Base-by-base conservation (phyloP, 257 asterid species). In the Scutellaria galericulata region DNA sequence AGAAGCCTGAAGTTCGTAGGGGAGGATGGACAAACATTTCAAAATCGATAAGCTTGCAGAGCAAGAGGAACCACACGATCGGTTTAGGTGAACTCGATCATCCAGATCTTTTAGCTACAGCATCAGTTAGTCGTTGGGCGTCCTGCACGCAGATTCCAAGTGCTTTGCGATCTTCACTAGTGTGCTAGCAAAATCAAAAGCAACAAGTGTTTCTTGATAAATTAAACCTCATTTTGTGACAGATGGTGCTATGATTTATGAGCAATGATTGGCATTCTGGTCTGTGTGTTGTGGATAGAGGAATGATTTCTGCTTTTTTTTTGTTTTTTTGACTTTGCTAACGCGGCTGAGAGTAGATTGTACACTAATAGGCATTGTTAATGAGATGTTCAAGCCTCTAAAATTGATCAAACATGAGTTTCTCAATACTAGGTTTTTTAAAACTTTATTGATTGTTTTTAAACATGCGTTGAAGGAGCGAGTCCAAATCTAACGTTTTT, bases 31-130 rank as follows among this genome's bases (percentile, higher is more conserved):
- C 64, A 0, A 61, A 60, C 50, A 66, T 47, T 11, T 73, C 80
- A 15, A 84, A 82, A 77, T 71, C 40, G 11, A 67, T 80, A 41
- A 79, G 64, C 64, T 65, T 76, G 72, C 78, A 77, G 59, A 81
- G 82, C 81, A 87, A 84, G 77, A 77, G 92, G 77, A 87, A 87
- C 78, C 83, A 79, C 83, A 84, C 89, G 7, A 87, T 87, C 12
- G 83, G 89, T 42, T 71, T 82, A 60, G 92, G 92, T 42, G 92
- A 87, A n/a, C 77, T 84, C 12, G 84, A 84, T 59, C 87, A 84
- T 71, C 78, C 84, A 24, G 83, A 78, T 66, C 73, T 77, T 45
- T 47, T 77, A 22, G 76, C 85, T 3, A 72, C 80, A 2, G 83
- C 83, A 59, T 79, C 92, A 20, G 86, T 87, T 7, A 83, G 79